A percentile compares a stretch with the other conserved stretches of the same genome.
Evolutionary conservation across 345 rosid species (phyloP).

Genomic region (Eucalyptus guilfoylei): DNA sequence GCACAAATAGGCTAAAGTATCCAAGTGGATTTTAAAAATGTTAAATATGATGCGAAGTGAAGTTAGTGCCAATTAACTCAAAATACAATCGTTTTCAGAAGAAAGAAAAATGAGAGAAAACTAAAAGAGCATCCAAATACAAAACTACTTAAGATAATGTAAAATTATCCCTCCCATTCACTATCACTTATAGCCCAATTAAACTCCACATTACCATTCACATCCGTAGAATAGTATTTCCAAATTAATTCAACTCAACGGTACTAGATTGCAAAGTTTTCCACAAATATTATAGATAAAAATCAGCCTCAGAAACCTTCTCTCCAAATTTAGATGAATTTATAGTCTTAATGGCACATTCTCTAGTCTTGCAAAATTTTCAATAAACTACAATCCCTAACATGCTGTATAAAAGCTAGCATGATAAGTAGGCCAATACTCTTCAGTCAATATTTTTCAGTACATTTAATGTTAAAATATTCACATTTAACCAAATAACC

Average conservation of each 20-base stretch:
- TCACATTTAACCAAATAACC: constrained; percentile 17
- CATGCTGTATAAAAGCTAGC: constrained; percentile 43
- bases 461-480: constrained; percentile 28
- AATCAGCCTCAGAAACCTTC: constrained; percentile 23
- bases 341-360: neutral
- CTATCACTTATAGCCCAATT: too few species aligned
- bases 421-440: constrained; percentile 61
- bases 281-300: constrained; percentile 20
- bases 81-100: rapidly evolving
- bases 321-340: neutral
- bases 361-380: constrained; percentile 15
- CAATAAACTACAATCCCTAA: constrained; percentile 60
- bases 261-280: constrained; percentile 17
- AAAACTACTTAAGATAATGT: too few species aligned
- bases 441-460: constrained; percentile 28
- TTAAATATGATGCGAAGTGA: too few species aligned
- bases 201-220: too few species aligned
- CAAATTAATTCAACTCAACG: too few species aligned
- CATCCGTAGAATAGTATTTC: too few species aligned
- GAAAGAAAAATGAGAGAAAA: too few species aligned
- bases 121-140: too few species aligned
- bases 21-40: too few species aligned
- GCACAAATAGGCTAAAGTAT: too few species aligned
- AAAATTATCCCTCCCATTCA: too few species aligned
- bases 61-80: too few species aligned